Evolutionary conservation across 1,284 basidiomycete species (phyloP).

Genomic region (Rhizoctonia solani): DNA sequence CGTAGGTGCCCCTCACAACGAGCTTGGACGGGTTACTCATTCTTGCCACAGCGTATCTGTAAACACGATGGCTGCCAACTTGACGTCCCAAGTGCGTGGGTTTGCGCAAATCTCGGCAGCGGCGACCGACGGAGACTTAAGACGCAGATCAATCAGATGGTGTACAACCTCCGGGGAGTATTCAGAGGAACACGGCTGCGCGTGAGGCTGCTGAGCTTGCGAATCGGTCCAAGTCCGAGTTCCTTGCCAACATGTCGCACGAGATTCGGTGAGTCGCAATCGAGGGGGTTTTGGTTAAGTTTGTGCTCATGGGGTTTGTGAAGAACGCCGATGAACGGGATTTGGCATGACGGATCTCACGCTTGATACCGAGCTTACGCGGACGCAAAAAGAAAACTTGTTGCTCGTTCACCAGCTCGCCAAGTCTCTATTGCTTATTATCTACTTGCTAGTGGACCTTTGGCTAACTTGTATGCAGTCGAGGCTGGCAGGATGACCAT

Average conservation of each 20-base stretch:
- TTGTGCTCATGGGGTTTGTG: constrained; percentile 1
- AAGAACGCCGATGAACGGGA: constrained; percentile 98
- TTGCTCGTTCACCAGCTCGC: constrained; percentile 95
- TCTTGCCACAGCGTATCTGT: constrained; percentile 71
- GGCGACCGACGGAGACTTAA: constrained; percentile 99
- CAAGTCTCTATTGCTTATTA: constrained; percentile 91
- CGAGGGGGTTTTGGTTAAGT: neutral
- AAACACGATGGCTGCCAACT: constrained; percentile 94
- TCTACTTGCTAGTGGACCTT: constrained; percentile 92
- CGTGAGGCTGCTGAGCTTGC: constrained; percentile 96
- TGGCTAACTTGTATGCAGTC: constrained; percentile 55
- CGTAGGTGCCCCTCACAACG: constrained; percentile 63
- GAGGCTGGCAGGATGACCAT: constrained; percentile 99
- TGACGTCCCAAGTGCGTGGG: constrained; percentile 98
- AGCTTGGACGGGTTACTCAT: constrained; percentile 37
- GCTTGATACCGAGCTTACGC: constrained; percentile 87
- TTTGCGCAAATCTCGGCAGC: constrained; percentile 99
- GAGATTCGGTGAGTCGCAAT: constrained; percentile 76
- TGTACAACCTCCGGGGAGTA: constrained; percentile 93
- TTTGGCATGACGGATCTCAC: constrained; percentile 99
- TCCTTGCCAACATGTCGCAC: constrained; percentile 97
- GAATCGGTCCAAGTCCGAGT: constrained; percentile 96
- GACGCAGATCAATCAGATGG: constrained; percentile 99
- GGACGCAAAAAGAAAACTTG: constrained; percentile 92
- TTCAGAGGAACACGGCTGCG: constrained; percentile 99